phyloP scores from a whole-genome alignment of 2,329 filamentous ascomycete genomes.

The Biscogniauxia mediterranea region DNA sequence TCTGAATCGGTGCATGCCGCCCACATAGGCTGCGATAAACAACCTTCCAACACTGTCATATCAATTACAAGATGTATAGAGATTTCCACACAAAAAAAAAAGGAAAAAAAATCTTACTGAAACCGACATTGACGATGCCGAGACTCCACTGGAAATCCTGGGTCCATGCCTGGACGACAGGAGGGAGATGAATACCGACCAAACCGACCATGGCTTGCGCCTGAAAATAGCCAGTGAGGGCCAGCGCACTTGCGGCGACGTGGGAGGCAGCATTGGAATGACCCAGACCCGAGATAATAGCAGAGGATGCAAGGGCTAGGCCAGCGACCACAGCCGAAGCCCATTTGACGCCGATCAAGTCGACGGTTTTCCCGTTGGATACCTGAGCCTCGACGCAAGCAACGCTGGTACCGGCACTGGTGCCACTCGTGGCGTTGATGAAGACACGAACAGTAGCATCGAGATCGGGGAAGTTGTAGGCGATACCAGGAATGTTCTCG shows the following conservation, averaged over 20 bases:
- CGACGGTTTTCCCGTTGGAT: slow-evolving; percentile 89
- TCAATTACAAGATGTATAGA: not conserved
- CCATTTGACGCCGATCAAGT: slow-evolving; percentile 87
- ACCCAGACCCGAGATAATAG: slow-evolving; percentile 83
- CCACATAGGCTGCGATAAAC: not conserved
- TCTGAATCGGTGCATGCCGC: too few relatives aligned
- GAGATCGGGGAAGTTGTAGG: slow-evolving; percentile 86
- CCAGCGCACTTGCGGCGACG: slow-evolving; percentile 88
- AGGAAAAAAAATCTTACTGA: slow-evolving; percentile 41
- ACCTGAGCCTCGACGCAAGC: slow-evolving; percentile 86
- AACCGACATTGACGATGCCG: slow-evolving; percentile 86
- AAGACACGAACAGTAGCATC: slow-evolving; percentile 81
- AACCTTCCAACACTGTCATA: not conserved
- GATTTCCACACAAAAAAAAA: too few relatives aligned
- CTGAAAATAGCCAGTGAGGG: slow-evolving; percentile 94
- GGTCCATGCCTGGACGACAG: slow-evolving; percentile 88
- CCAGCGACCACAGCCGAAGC: slow-evolving; percentile 84
- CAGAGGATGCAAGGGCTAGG: slow-evolving; percentile 78
- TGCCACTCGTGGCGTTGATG: slow-evolving; percentile 67
- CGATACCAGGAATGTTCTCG: slow-evolving; percentile 72
- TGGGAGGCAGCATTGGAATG: slow-evolving; percentile 94
- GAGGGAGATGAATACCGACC: slow-evolving; percentile 76
- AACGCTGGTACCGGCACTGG: slow-evolving; percentile 54
- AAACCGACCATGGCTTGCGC: slow-evolving; percentile 89
- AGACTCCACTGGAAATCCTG: slow-evolving; percentile 99